Conservation (phyloP, 1,139 yeast genomes). For the Nadsonia starkeyi-henricii region DNA sequence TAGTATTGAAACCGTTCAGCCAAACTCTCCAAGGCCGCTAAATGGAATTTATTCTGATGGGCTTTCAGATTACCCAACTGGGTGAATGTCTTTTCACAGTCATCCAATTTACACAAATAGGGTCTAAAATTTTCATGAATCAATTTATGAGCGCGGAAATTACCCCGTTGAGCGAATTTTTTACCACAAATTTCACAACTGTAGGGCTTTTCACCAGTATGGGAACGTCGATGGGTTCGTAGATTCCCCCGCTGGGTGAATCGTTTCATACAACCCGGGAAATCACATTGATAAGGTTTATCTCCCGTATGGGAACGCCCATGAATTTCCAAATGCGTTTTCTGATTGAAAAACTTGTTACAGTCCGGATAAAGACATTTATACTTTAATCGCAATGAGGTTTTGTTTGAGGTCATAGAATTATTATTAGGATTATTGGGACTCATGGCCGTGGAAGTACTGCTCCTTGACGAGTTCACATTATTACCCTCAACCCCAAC, state of each 20-base stretch:
- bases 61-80: conserved; percentile 88
- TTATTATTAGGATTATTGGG: too few relatives aligned
- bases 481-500: too few relatives aligned
- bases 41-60: conserved; percentile 83
- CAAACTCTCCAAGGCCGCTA: conserved; percentile 49
- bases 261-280: conserved; percentile 48
- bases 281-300: conserved; percentile 51
- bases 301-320: conserved; percentile 74
- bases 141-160: conserved; percentile 69
- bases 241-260: conserved; percentile 90
- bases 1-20: conserved; percentile 30
- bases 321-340: conserved; percentile 84
- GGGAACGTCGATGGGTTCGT: conserved; percentile 74
- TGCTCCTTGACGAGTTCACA: too few relatives aligned
- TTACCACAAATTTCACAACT: conserved; percentile 56
- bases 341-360: conserved; percentile 75
- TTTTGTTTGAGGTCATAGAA: too few relatives aligned
- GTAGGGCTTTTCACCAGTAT: conserved; percentile 86
- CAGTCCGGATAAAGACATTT: conserved; percentile 53
- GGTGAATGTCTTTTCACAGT: conserved; percentile 74
- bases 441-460: too few relatives aligned
- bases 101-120: conserved; percentile 63
- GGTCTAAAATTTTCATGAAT: conserved; percentile 77
- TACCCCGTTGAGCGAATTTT: conserved; percentile 77
- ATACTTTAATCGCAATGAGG: conserved; percentile 25